Base-by-base conservation (phyloP, 2,329 filamentous ascomycete species). In the Fusarium nurragi region DNA sequence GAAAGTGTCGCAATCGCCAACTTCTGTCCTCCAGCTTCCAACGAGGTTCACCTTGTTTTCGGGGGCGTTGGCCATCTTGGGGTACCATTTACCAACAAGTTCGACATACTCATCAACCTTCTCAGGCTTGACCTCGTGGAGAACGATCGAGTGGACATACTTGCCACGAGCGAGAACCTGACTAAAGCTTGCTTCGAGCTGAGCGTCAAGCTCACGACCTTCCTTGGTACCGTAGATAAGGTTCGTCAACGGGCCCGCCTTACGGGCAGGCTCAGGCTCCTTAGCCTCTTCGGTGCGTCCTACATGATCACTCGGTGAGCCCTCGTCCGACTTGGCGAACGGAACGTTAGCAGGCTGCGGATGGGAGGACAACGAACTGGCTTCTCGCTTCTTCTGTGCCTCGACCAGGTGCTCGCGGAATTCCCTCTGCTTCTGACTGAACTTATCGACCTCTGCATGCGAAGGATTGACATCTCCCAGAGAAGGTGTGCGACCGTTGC, bases 191-290 rank as follows among this genome's bases (percentile, higher is more conserved):
- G 94, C 89, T 81, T 98, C 93, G 74, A 99, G 94, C 80, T 98
- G 94, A 66, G 92, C 91, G 74, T 99, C 95, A 76, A 97, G 87
- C 80, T 97, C 91, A 62, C 94, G 89, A 28, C 94, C 95, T 79
- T 98, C 94, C 74, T 95, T 93, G 14, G 95, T 99, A 73, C 95
- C 95, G 79, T 99, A 98, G 75, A 99, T 97, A 70, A 99, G 87
- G 71, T 90, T 94, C 32, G 91, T 90, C 57, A 99, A 79, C 36
- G 91, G 87, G 16, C 87, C 90, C 63, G 88, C 84, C 77, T 90
- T 91, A 76, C 89, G 91, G 54, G 85, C 81, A 48, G 83, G 75
- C 66, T 87, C 84, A 54, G 81, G 82, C 64, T 84, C 82, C 62
- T 83, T 81, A 26, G 77, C 79, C 73, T 91, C 86, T 64, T 86